Evolutionary conservation across 108 stramenopile genomes (phyloP).

Genomic region (Nitzschia inconspicua): DNA sequence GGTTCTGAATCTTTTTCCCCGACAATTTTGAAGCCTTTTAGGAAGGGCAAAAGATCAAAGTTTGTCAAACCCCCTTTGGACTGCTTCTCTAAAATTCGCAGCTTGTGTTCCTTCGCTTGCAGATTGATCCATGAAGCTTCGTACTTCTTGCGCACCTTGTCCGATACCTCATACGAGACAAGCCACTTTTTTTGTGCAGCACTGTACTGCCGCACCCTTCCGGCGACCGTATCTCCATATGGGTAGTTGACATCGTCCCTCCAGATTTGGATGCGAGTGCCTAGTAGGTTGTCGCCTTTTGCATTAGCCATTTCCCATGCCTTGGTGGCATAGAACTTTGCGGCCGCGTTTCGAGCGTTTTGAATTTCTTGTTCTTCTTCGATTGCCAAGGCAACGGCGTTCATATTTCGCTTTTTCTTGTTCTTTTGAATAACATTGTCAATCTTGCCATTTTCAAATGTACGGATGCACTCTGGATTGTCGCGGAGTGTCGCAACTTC

Average conservation of each 20-base stretch:
- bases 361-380: slow-evolving; percentile 41
- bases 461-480: slow-evolving; percentile 43
- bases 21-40: slow-evolving; percentile 32
- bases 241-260: slow-evolving; percentile 64
- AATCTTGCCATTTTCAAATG: slow-evolving; percentile 41
- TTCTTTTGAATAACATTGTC: slow-evolving; percentile 58
- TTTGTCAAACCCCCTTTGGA: slow-evolving; percentile 7
- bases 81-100: slow-evolving; percentile 33
- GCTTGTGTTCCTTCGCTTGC: slow-evolving; percentile 39
- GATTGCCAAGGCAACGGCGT: slow-evolving; percentile 34
- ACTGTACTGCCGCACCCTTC: slow-evolving; percentile 40
- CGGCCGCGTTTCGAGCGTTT: slow-evolving; percentile 46
- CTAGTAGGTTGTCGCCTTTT: slow-evolving; percentile 27
- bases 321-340: slow-evolving; percentile 42
- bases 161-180: slow-evolving; percentile 42
- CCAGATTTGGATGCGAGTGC: slow-evolving; percentile 45
- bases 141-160: slow-evolving; percentile 36
- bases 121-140: slow-evolving; percentile 57
- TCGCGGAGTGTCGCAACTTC: slow-evolving; percentile 54
- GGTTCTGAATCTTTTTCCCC: slow-evolving; percentile 2
- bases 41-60: slow-evolving; percentile 48
- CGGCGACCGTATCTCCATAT: slow-evolving; percentile 55
- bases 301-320: slow-evolving; percentile 37
- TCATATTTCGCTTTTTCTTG: slow-evolving; percentile 64
- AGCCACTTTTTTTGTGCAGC: slow-evolving; percentile 48